These are phyloP conservation scores for Royoungia palumana DNA, from an alignment of 768 basidiomycete genomes.

Conservation along the genomic window DNA sequence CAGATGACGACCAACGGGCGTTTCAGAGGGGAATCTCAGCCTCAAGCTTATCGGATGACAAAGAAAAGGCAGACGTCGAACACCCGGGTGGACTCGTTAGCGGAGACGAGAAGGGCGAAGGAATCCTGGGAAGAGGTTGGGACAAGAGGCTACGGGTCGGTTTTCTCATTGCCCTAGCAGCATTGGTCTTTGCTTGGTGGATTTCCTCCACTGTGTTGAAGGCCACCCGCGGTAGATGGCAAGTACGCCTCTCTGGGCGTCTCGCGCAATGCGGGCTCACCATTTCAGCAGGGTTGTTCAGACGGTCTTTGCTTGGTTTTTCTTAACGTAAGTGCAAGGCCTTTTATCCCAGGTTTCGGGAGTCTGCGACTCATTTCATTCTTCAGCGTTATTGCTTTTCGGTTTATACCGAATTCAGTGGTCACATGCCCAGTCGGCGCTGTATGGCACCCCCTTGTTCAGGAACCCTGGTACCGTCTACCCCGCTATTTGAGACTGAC, in stretches of 20 bases:
- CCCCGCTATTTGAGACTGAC: conserved; percentile 52
- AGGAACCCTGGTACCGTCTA: conserved; percentile 65
- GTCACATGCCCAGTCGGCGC: conserved; percentile 69
- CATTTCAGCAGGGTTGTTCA: conserved; percentile 61
- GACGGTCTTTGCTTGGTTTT: conserved; percentile 80
- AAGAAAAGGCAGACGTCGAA: conserved; percentile 21
- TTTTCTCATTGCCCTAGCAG: conserved; percentile 50
- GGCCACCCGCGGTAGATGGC: conserved; percentile 77
- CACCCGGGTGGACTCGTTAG: not conserved
- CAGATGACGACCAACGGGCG: conserved; percentile 1
- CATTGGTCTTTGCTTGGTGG: conserved; percentile 82
- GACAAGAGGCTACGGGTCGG: conserved; percentile 36
- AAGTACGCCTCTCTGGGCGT: conserved; percentile 16
- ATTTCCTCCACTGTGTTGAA: conserved; percentile 66
- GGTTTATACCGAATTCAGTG: conserved; percentile 73
- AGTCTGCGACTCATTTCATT: not conserved
- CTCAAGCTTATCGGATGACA: conserved; percentile 12
- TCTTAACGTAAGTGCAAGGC: conserved; percentile 54
- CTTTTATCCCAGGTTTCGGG: not conserved
- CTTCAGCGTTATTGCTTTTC: conserved; percentile 73
- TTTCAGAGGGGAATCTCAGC: conserved; percentile 21
- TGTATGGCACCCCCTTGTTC: conserved; percentile 64
- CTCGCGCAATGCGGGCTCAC: not conserved
- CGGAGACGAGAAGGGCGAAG: conserved; percentile 10
- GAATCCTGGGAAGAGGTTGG: not conserved